Evolutionary conservation across 352 stramenopile species (phyloP), one percentile per base, ranked within the genome.

Genomic region (Phytophthora tubulina): DNA sequence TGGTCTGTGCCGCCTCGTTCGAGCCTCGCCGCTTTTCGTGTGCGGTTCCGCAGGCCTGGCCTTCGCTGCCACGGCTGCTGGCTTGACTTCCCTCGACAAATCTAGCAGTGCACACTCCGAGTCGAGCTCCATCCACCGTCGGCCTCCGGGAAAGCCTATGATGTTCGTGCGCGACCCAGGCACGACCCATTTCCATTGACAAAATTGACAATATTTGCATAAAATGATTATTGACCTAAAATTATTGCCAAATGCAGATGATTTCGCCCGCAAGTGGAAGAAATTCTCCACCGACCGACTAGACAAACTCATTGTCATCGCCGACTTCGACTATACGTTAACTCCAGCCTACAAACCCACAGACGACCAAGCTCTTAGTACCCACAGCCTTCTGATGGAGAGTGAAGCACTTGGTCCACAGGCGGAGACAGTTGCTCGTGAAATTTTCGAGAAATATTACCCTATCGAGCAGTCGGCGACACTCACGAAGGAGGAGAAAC

Each of bases 271-370:
- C 45, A 95, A 95, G 63, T 90, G 83, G 80, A 89, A 91, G 55
- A 92, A 91, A 50, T 92, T 95, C 53, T 75, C 77, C 15, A 83
- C 73, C 32, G 86, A 92, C 42, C 81, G 86, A 38, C 61, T 91
- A 9, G 76, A 88, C 59, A 83, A 89, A 60, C 81, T 95, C 31
- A 69, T 95, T 38, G 83, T 95, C 57, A 95, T 95, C 59, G 76
- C 88, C 2, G 88, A 95, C 63, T 95, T 95, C 70, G 88, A 95
- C 70, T 89, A 93, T 27, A 95, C 88, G 41, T 75, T 95, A 54
- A 94, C 88, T 38, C 82, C 85, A 8, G 84, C 85, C 27, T 91
- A 81, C 72, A 90, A 86, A 36, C 70, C 76, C 27, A 78, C 71
- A n/a, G 82, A 79, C 56, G 72, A 89, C 14, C 82, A 84, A 50